These are phyloP conservation scores for Peronospora destructor DNA, from an alignment of 352 stramenopile genomes.

Conservation along the genomic window DNA sequence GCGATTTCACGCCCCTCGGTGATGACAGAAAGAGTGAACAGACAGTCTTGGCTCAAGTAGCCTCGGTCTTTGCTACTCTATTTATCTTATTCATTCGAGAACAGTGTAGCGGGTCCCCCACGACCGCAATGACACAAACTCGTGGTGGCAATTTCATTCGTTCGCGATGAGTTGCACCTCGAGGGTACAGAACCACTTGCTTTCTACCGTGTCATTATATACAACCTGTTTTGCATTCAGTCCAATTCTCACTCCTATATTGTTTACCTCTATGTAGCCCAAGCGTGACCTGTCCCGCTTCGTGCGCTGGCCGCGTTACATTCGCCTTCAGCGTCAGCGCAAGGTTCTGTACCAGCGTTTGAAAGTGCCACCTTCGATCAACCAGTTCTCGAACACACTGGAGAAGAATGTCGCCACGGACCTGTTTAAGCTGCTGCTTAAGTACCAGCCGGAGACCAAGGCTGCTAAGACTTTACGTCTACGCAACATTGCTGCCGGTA, in stretches of 20 bases:
- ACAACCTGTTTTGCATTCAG: slow-evolving; percentile 14
- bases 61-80: not conserved
- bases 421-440: slow-evolving; percentile 97
- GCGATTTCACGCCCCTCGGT: slow-evolving; percentile 26
- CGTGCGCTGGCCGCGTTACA: slow-evolving; percentile 98
- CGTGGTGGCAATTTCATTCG: slow-evolving; percentile 66
- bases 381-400: slow-evolving; percentile 98
- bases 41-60: not conserved
- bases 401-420: slow-evolving; percentile 98
- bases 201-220: slow-evolving; percentile 30
- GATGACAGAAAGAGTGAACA: slow-evolving; percentile 1
- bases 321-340: slow-evolving; percentile 97
- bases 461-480: slow-evolving; percentile 96
- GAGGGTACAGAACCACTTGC: slow-evolving; percentile 68
- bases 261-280: slow-evolving; percentile 48
- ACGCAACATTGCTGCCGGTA: slow-evolving; percentile 93
- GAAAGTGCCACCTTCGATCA: slow-evolving; percentile 97
- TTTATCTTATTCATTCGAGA: slow-evolving; percentile 20
- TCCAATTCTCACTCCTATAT: slow-evolving; percentile 13
- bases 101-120: slow-evolving; percentile 83
- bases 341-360: slow-evolving; percentile 98
- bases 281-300: slow-evolving; percentile 97
- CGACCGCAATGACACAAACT: slow-evolving; percentile 91
- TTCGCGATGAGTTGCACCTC: slow-evolving; percentile 42
- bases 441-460: slow-evolving; percentile 99